Evolutionary conservation across 164 flowering plant genomes (phyloP).

Genomic region (Chimonanthus salicifolius): DNA sequence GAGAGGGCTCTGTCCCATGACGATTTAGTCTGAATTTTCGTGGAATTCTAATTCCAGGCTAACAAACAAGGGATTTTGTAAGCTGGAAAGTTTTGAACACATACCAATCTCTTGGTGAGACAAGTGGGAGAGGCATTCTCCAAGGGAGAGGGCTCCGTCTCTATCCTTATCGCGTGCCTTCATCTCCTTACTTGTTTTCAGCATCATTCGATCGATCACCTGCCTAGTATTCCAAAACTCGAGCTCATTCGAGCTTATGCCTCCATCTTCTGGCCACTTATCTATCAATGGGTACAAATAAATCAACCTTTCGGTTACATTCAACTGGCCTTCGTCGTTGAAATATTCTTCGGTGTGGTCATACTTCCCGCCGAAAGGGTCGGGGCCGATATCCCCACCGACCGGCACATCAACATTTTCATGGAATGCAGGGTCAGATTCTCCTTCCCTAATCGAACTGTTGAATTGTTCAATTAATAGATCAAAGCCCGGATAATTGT

Average conservation of each 20-base stretch:
- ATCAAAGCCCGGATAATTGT: constrained; percentile 32
- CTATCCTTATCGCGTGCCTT: constrained; percentile 36
- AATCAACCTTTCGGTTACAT: constrained; percentile 39
- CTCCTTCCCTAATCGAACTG: constrained; percentile 6
- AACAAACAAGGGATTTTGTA: too few relatives aligned
- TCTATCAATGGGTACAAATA: constrained; percentile 57
- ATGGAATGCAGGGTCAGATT: not conserved
- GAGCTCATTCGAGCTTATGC: constrained; percentile 37
- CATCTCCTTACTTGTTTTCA: constrained; percentile 30
- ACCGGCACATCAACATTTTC: not conserved
- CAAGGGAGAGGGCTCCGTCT: constrained; percentile 33
- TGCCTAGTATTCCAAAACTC: constrained; percentile 38
- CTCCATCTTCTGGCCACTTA: constrained; percentile 37
- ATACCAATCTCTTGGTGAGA: constrained; percentile 36
- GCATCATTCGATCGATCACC: constrained; percentile 32
- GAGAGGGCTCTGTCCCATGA: constrained; percentile 19
- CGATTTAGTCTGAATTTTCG: too few relatives aligned
- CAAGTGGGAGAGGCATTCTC: constrained; percentile 42
- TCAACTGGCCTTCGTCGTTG: constrained; percentile 31
- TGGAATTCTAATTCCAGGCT: too few relatives aligned
- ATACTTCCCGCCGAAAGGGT: constrained; percentile 7
- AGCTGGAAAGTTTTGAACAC: not conserved
- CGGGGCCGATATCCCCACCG: not conserved
- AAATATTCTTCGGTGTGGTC: constrained; percentile 26
- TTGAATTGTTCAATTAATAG: constrained; percentile 34